Conservation (phyloP, 768 basidiomycete species). For the Lentinula sp. region DNA sequence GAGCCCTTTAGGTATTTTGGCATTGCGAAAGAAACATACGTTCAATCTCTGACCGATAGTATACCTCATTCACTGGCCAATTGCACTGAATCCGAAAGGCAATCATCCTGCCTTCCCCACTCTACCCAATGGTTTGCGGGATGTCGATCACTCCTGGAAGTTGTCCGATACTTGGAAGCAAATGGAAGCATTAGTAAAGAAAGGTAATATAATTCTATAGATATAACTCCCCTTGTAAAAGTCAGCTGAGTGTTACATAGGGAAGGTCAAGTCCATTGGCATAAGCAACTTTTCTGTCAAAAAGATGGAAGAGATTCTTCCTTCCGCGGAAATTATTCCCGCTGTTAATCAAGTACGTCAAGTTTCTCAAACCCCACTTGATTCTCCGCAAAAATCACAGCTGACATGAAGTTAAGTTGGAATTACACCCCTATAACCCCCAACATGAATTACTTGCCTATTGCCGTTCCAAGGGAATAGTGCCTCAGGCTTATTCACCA, state of each 20-base stretch:
- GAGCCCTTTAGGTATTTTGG: conserved; percentile 18
- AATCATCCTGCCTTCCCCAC: conserved; percentile 56
- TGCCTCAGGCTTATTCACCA: conserved; percentile 77
- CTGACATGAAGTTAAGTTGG: conserved; percentile 37
- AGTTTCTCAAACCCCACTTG: background rate
- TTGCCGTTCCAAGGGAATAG: conserved; percentile 59
- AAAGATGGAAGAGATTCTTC: conserved; percentile 65
- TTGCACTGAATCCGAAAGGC: conserved; percentile 65
- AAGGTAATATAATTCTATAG: conserved; percentile 30
- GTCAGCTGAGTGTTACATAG: conserved; percentile 22
- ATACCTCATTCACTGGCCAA: conserved; percentile 77
- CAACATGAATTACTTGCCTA: conserved; percentile 63
- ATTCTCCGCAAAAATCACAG: background rate
- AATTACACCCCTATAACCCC: conserved; percentile 70
- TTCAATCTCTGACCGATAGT: conserved; percentile 23
- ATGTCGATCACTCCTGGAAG: conserved; percentile 61
- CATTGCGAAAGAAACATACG: background rate
- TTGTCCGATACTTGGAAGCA: conserved; percentile 76
- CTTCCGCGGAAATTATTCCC: conserved; percentile 59
- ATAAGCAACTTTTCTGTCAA: conserved; percentile 70
- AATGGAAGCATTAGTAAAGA: conserved; percentile 69
- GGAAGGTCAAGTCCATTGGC: conserved; percentile 63
- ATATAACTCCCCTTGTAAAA: background rate
- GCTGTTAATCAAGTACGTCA: conserved; percentile 63
- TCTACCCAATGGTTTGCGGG: conserved; percentile 57